Conservation (phyloP, 352 stramenopile species). For the Phytophthora pini region DNA sequence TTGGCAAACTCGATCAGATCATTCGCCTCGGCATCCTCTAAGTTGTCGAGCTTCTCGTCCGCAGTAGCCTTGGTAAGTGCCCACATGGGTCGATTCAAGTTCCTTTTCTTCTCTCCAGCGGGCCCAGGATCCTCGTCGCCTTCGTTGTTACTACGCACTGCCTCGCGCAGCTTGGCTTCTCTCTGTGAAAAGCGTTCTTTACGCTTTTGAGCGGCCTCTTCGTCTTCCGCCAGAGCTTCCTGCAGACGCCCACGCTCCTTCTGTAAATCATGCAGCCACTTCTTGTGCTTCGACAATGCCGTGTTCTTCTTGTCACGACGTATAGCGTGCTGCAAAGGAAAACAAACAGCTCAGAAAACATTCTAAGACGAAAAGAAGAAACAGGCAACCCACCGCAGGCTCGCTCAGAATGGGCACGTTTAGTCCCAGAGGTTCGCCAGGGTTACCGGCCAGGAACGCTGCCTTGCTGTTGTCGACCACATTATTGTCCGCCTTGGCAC, state of each 20-base stretch:
- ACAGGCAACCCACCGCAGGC: constrained; percentile 47
- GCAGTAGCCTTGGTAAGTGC: constrained; percentile 89
- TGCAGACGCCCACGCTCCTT: constrained; percentile 89
- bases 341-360: constrained; percentile 5
- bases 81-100: constrained; percentile 86
- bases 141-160: constrained; percentile 58
- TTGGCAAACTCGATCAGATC: constrained; percentile 95
- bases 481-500: constrained; percentile 49
- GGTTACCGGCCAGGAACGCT: constrained; percentile 78
- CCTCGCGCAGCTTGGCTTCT: constrained; percentile 79
- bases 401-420: constrained; percentile 86
- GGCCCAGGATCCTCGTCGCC: constrained; percentile 16
- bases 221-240: constrained; percentile 78
- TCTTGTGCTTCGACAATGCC: constrained; percentile 93
- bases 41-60: constrained; percentile 74
- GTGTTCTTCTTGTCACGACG: constrained; percentile 92
- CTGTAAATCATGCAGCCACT: constrained; percentile 94
- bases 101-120: constrained; percentile 37
- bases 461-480: constrained; percentile 59
- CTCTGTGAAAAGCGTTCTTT: constrained; percentile 79
- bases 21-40: constrained; percentile 88
- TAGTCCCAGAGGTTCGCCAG: constrained; percentile 69
- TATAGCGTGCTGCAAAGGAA: constrained; percentile 59
- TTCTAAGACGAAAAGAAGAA: neutral
- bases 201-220: constrained; percentile 67